phyloP scores from a whole-genome alignment of 768 basidiomycete species.

The Botryobasidium botryosum region DNA sequence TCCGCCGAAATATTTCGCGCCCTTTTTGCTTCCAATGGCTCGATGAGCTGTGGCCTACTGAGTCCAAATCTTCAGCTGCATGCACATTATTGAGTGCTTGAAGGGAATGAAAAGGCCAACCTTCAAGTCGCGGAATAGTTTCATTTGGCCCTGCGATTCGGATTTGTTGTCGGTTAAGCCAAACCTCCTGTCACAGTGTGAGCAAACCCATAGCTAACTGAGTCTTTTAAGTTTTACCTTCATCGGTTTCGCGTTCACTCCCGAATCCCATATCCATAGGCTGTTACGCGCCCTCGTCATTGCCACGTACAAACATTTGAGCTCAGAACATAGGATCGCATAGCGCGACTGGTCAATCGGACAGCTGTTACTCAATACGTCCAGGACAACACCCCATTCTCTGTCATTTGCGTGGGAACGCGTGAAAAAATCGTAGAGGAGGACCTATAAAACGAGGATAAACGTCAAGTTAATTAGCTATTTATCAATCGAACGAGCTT shows the following conservation, averaged over 20 bases:
- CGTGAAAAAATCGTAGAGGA: conserved; percentile 59
- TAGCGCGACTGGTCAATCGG: neutral
- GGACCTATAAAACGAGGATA: no score
- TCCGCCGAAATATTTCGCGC: neutral
- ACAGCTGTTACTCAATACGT: conserved; percentile 15
- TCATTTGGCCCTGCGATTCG: neutral
- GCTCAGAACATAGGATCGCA: conserved; percentile 2
- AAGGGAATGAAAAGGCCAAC: neutral
- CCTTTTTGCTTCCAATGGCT: conserved; percentile 6
- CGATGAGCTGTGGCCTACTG: neutral
- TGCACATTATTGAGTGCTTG: neutral
- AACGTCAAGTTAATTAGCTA: no score
- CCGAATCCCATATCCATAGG: conserved; percentile 4
- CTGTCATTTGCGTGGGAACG: conserved; percentile 35
- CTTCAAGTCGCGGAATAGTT: neutral
- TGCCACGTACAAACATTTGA: conserved; percentile 4
- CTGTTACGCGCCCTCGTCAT: conserved; percentile 3
- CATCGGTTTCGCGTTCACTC: conserved; percentile 1
- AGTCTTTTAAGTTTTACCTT: neutral
- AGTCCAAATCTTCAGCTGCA: neutral
- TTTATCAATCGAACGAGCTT: no score
- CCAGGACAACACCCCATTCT: conserved; percentile 45
- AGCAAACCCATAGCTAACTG: no score
- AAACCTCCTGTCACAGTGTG: conserved; percentile 5
- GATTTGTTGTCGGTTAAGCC: neutral